Conservation (phyloP, 1,284 basidiomycete species). For the Tremellales sp. region DNA sequence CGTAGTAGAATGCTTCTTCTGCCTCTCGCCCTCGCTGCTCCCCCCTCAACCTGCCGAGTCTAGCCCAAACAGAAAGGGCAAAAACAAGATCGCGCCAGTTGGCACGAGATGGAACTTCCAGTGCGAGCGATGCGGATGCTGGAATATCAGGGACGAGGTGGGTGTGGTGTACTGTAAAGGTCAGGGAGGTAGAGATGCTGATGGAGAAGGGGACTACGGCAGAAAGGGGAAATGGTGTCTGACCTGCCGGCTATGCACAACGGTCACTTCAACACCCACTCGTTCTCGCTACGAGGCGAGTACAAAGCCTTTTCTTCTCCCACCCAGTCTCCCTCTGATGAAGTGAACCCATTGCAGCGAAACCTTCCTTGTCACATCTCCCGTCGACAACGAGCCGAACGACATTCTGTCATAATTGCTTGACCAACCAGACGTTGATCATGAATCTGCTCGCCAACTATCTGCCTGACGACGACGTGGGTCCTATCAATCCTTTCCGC, state of each 20-base stretch:
- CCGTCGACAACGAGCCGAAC: constrained; percentile 25
- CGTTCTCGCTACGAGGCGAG: constrained; percentile 72
- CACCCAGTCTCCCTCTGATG: constrained; percentile 58
- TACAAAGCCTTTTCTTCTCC: constrained; percentile 55
- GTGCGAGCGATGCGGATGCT: constrained; percentile 41
- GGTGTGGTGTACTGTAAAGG: constrained; percentile 1
- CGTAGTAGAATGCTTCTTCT: constrained; percentile 43
- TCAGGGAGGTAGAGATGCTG: not conserved
- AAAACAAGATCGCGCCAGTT: constrained; percentile 15
- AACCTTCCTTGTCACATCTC: constrained; percentile 27
- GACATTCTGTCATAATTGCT: constrained; percentile 78
- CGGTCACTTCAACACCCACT: constrained; percentile 61
- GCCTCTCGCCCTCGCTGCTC: constrained; percentile 29
- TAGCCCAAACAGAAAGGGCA: constrained; percentile 16
- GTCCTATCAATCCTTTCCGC: constrained; percentile 28
- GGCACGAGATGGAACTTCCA: constrained; percentile 40
- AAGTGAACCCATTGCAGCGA: constrained; percentile 14
- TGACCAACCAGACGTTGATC: constrained; percentile 83
- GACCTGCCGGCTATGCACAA: constrained; percentile 86
- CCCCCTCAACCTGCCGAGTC: constrained; percentile 11
- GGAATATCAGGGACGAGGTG: constrained; percentile 41
- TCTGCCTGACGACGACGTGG: constrained; percentile 63
- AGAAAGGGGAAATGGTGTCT: constrained; percentile 67
- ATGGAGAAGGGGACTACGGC: not conserved
- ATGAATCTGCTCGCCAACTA: constrained; percentile 83